Evolutionary conservation across 2,329 filamentous ascomycete species (phyloP).

Genomic region (Alternaria dauci): DNA sequence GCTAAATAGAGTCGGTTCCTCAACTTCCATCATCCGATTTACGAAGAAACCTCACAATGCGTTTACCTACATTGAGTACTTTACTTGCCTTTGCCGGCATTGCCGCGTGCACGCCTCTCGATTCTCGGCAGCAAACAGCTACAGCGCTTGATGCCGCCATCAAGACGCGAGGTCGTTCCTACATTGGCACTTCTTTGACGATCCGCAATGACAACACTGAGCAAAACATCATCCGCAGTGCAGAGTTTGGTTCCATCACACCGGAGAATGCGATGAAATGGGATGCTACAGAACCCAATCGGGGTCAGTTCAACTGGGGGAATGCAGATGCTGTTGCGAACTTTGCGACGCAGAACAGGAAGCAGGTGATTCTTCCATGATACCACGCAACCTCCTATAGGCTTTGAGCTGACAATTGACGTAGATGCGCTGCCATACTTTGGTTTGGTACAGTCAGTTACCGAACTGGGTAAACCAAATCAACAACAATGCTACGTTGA

Average conservation of each 20-base stretch:
- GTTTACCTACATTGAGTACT: conserved; percentile 27
- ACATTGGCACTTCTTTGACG: conserved; percentile 49
- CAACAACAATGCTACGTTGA: conserved; percentile 48
- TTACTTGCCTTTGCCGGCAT: conserved; percentile 32
- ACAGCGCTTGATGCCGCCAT: conserved; percentile 33
- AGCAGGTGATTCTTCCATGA: conserved; percentile 19
- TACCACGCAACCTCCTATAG: not conserved
- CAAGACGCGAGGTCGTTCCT: conserved; percentile 38
- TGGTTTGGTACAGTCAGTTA: conserved; percentile 52
- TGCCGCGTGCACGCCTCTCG: conserved; percentile 24
- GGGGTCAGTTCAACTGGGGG: conserved; percentile 46
- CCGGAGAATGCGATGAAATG: conserved; percentile 54
- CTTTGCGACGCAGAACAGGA: conserved; percentile 47
- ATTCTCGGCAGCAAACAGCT: conserved; percentile 28
- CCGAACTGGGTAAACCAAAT: conserved; percentile 49
- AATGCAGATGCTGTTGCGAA: conserved; percentile 48
- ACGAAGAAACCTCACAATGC: conserved; percentile 21
- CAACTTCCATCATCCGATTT: not conserved
- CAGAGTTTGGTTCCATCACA: conserved; percentile 47
- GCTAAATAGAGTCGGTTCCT: not conserved
- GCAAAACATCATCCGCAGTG: conserved; percentile 30
- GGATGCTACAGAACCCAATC: conserved; percentile 50
- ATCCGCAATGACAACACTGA: conserved; percentile 45
- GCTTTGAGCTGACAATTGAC: not conserved
- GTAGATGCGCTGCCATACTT: conserved; percentile 49